Base-by-base conservation (phyloP, 805 yeast species). In the Scheffersomyces lignosus region DNA sequence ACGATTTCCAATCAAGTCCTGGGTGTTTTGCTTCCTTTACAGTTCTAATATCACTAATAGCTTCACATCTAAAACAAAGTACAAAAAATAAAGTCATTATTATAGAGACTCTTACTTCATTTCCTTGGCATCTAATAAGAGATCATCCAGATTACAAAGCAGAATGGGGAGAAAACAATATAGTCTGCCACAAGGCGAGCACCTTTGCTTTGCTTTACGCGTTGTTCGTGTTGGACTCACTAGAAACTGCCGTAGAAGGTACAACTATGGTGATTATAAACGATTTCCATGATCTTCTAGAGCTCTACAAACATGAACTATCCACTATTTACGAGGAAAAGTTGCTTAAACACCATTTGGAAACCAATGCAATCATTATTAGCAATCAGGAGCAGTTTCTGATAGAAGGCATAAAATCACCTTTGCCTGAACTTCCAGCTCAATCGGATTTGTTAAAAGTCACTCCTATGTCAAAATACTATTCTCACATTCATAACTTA, bases 1-100 rank as follows among this genome's bases (percentile, higher is more conserved):
- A 58, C 33, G 73, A 67, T 38, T 46, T 66, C 41, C 72, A 66
- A 44, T 41, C 62, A 2, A 62, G 64, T n/a, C 70, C 73, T 3
- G 54, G 56, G 3, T 51, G 57, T 41, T 29, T 37, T 10, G 58
- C 52, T 0, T 34, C 49, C 27, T 49, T 47, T 31, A 41, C 51
- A 4, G 41, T 62, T 17, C 35, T 54, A 9, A 44, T 48, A 15
- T 47, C 54, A n/a, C 30, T 64, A 8, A 46, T 65, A 5, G 46
- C 50, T 7, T 52, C 62, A 9, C 71, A 67, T 38, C 48, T 67
- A 17, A 27, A 28, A 6, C 36, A 50, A 6, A 29, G 43, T 2
- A 27, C 12, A 3, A 32, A 40, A 13, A 40, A 45, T 14, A 20
- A 28, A n/a, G 64, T 62, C 12, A 45, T 62, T 15, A 47, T 67